These are phyloP conservation scores for Verticillium albo-atrum DNA, from an alignment of 2,329 filamentous ascomycete species.

Conservation along the genomic window DNA sequence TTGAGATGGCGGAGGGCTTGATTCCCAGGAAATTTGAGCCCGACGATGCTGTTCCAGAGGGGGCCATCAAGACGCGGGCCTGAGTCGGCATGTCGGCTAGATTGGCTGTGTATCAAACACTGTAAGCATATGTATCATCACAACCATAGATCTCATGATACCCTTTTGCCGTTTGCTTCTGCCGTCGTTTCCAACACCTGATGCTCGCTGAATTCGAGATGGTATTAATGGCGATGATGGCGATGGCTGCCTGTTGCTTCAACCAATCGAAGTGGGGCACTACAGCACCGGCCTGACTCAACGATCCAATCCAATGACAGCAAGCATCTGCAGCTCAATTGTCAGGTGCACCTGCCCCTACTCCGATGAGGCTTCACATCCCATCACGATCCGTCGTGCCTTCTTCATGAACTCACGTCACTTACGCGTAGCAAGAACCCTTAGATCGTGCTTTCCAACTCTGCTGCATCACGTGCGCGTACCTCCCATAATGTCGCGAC, in stretches of 20 bases:
- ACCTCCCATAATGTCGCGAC: constrained; percentile 2
- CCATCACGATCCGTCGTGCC: neutral
- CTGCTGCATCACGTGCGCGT: neutral
- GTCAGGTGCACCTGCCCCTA: neutral
- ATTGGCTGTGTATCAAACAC: neutral
- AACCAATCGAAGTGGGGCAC: neutral
- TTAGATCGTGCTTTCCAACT: neutral
- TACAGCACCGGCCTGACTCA: neutral
- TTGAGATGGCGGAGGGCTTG: constrained; percentile 69
- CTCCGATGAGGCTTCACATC: neutral
- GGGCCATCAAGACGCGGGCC: constrained; percentile 35
- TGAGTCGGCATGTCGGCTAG: constrained; percentile 13
- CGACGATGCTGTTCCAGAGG: constrained; percentile 30
- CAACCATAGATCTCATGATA: neutral
- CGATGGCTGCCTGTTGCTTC: neutral
- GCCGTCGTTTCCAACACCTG: neutral
- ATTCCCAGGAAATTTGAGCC: constrained; percentile 54
- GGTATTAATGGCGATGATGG: neutral
- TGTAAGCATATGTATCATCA: constrained; percentile 8
- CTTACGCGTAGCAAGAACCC: neutral
- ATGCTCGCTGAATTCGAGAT: neutral
- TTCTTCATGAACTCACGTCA: neutral
- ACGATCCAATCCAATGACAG: neutral
- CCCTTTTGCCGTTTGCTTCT: neutral
- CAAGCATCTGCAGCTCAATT: neutral